Base-by-base conservation (phyloP, 148 eudicot species). In the Arbutus unedo region DNA sequence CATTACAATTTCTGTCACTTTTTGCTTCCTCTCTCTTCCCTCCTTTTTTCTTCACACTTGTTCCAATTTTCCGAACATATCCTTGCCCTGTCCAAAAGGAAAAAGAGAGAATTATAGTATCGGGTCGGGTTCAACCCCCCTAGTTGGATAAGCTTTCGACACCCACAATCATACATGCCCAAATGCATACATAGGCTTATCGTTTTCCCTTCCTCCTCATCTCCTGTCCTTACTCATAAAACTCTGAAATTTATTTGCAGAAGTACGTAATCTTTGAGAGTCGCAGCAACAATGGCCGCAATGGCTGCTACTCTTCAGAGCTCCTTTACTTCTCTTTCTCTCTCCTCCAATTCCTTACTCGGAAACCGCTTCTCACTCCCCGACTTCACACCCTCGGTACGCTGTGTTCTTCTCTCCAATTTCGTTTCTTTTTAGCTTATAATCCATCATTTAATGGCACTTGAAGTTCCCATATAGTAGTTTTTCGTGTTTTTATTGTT, bases 271-370 rank as follows among this genome's bases (percentile, higher is more conserved):
- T 48, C 60, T 43, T 62, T 64, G 43, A 49, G 43, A 70, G 77
- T 31, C 70, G 67, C 48, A 56, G 81, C 78, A n/a, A 86, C 78
- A 83, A 89, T 73, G 76, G 76, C 76, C 31, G 15, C 76, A 47
- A 73, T 95, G 91, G 94, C 91, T 78, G 86, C 91, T 67, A 21
- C 31, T 31, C 95, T 95, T 54, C 96, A 95, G 60, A 93, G 89
- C 93, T 90, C 95, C 45, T 93, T 95, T 74, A 90, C 92, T 68
- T 84, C 91, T 15, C 92, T 95, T 79, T 91, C 92, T 87, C 88
- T 95, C 79, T 89, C 98, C 44, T 85, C 98, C 53, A 93, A 87
- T 82, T 92, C 96, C 45, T 91, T 92, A 51, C 82, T 91, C 2
- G 98, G 98, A 48, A 93, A 91, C 79, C 93, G 93, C 77, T 67